Evolutionary conservation across 1,139 yeast species (phyloP), one percentile per base, ranked within the genome.

Genomic region (Entelexis paramagnoliae): DNA sequence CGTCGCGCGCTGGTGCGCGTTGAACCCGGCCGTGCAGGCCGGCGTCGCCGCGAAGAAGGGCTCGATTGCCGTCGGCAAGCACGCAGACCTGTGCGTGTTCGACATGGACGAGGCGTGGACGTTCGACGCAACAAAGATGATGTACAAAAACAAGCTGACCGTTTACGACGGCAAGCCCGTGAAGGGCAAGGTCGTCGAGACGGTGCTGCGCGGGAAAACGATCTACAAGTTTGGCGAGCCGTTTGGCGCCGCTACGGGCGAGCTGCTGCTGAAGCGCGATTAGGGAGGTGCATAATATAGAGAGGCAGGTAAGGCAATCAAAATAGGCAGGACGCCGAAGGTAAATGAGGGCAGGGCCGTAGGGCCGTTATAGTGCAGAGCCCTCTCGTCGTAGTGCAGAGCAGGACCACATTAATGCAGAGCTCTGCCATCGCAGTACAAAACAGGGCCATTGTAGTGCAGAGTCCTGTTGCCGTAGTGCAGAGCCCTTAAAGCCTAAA

Each of bases 41-140:
- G 96, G 96, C 0, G 68, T 88, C 46, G 68, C 75, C 7, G 79
- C 83, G 60, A 65, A 68, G 46, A 88, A 88, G 68, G 96, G 96
- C 22, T 71, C 73, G 50, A 73, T 88, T 49, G 75, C 72, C 28
- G 73, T 74, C 20, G 96, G 96, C 0, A 77, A 75, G 64, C 95
- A 88, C 68, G 96, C 96, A 0, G 97, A 88, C 66, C 78, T 89
- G 58, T 79, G 84, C 44, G 72, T 89, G 11, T 86, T 88, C 63
- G 93, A 88, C 64, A 79, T 86, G 10, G 72, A 73, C 13, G 73
- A 72, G 16, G 64, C 64, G 45, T 83, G 82, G 65, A 66, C 66
- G 1, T 76, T 88, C 46, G 72, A 73, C 14, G 83, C 85, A 63
- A 70, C 74, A 22, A 73, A 77, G 49, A 75, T 86, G 29, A 77